A percentile compares a stretch with the other conserved stretches of the same genome.
phyloP scores from a whole-genome alignment of 2,329 filamentous ascomycete genomes.

The Neonectria ditissima region DNA sequence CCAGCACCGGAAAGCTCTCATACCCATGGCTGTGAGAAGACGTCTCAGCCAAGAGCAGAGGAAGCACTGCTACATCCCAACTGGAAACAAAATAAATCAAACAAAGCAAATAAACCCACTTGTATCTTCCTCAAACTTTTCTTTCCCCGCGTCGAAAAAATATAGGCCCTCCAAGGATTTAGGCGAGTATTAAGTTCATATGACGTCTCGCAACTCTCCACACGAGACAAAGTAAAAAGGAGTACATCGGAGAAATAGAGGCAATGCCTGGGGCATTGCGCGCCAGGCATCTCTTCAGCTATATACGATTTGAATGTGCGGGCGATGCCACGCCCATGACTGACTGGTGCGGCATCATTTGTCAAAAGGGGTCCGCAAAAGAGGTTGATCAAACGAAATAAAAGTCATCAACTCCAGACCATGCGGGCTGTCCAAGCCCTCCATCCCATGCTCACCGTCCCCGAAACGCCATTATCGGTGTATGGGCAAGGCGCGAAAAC shows the following conservation, averaged over 20 bases:
- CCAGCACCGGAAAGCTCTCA: slow-evolving; percentile 23
- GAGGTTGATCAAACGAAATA: slow-evolving; percentile 30
- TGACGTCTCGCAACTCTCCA: slow-evolving; percentile 6
- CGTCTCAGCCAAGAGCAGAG: slow-evolving; percentile 16
- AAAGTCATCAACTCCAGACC: slow-evolving; percentile 41
- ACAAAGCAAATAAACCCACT: slow-evolving; percentile 28
- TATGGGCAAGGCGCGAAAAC: slow-evolving; percentile 25
- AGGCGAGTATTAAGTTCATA: slow-evolving; percentile 21
- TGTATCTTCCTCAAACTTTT: slow-evolving; percentile 34
- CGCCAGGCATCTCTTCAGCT: slow-evolving; percentile 13
- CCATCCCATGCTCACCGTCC: slow-evolving; percentile 32
- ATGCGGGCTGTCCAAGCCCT: slow-evolving; percentile 34
- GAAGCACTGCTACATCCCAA: slow-evolving; percentile 31
- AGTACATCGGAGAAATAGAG: not conserved
- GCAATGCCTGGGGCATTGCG: slow-evolving; percentile 5
- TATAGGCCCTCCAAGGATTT: slow-evolving; percentile 28
- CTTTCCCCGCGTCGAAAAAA: slow-evolving; percentile 17
- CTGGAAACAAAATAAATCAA: slow-evolving; percentile 18
- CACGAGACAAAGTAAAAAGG: slow-evolving; percentile 3
- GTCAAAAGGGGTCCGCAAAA: slow-evolving; percentile 7
- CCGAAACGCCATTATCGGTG: slow-evolving; percentile 41
- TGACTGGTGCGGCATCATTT: slow-evolving; percentile 5
- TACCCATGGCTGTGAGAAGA: slow-evolving; percentile 23
- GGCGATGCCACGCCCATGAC: not conserved
- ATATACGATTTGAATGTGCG: slow-evolving; percentile 19